Evolutionary conservation across 2,329 filamentous ascomycete genomes (phyloP).

Genomic region (Aureobasidium lini): DNA sequence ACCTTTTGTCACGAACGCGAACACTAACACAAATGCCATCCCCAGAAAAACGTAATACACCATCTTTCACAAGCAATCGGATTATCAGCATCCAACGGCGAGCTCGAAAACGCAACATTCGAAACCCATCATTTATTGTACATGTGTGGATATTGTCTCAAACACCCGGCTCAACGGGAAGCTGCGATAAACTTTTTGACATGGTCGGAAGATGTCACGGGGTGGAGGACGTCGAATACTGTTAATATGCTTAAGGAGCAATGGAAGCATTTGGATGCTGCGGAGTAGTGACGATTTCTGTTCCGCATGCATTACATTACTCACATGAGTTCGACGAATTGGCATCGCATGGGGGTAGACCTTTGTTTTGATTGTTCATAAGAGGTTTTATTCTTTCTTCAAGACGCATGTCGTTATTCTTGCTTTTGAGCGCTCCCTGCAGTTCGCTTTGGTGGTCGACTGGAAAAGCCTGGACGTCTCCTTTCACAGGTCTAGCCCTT

Average conservation of each 20-base stretch:
- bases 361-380: too few relatives aligned
- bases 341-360: too few relatives aligned
- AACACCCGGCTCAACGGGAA: conserved; percentile 17
- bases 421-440: too few relatives aligned
- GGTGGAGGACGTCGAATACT: conserved; percentile 17
- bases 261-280: conserved; percentile 20
- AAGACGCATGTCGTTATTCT: too few relatives aligned
- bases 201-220: conserved; percentile 17
- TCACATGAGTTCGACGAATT: too few relatives aligned
- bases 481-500: too few relatives aligned
- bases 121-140: conserved; percentile 20
- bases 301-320: too few relatives aligned
- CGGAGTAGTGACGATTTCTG: background rate
- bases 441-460: too few relatives aligned
- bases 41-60: conserved; percentile 16
- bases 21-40: background rate
- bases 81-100: conserved; percentile 19
- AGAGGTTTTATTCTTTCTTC: too few relatives aligned
- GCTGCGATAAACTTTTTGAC: conserved; percentile 17
- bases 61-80: conserved; percentile 19
- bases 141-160: conserved; percentile 20
- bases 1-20: background rate
- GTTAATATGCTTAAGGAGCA: conserved; percentile 17
- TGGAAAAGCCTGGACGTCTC: too few relatives aligned
- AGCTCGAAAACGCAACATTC: conserved; percentile 21